Evolutionary conservation across 305 asterid genomes (phyloP).

Genomic region (Petunia hybrid): DNA sequence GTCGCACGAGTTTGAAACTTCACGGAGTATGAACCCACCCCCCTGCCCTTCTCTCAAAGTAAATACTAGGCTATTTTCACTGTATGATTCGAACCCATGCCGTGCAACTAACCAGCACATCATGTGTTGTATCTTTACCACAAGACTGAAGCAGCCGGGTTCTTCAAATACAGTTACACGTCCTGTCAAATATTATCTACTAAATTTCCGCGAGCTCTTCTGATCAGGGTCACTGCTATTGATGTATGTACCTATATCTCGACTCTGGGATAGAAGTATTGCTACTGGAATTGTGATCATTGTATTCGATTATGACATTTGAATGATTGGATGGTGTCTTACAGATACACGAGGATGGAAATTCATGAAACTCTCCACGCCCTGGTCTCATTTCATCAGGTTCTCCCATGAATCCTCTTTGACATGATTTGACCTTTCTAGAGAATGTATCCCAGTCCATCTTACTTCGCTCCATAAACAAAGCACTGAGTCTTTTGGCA

Average conservation of each 20-base stretch:
- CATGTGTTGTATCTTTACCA: not conserved
- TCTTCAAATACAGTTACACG: constrained; percentile 44
- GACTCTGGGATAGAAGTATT: constrained; percentile 6
- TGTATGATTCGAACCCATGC: not conserved
- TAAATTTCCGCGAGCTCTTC: constrained; percentile 37
- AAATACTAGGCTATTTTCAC: not conserved
- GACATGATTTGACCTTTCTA: constrained; percentile 85
- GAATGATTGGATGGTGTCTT: constrained; percentile 59
- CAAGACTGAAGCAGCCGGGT: not conserved
- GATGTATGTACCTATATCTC: constrained; percentile 35
- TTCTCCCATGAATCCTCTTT: constrained; percentile 98
- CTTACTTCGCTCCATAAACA: constrained; percentile 64
- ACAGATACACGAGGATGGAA: constrained; percentile 92
- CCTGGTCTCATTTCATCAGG: constrained; percentile 96
- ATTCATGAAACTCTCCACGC: constrained; percentile 94
- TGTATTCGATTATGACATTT: constrained; percentile 25
- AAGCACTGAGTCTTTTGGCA: constrained; percentile 83
- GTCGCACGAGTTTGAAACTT: not conserved
- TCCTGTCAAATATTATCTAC: constrained; percentile 43
- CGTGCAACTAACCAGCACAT: not conserved
- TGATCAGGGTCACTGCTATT: constrained; percentile 34
- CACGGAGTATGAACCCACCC: not conserved
- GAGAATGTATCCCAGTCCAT: constrained; percentile 92
- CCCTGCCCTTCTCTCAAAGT: constrained; percentile 18
- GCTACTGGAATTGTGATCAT: not conserved